Base-by-base conservation (phyloP, 2,329 filamentous ascomycete species). In the Aspergillus ochraceus region DNA sequence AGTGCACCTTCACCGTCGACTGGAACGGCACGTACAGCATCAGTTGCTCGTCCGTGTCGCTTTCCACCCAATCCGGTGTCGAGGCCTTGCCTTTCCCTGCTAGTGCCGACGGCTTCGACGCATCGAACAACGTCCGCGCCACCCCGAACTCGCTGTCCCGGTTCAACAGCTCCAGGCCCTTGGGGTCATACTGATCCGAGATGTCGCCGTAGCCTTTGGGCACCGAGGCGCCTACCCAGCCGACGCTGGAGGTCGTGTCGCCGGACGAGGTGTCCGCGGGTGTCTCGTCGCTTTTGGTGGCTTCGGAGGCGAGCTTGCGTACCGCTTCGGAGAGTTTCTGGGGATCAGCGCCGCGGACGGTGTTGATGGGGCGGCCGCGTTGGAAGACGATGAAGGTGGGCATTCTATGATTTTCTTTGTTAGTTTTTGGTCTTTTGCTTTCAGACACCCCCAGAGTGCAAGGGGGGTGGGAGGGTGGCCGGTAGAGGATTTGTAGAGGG, bases 21-120 rank as follows among this genome's bases (percentile, higher is more conserved):
- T 93, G 89, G 79, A 99, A 97, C 0, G 95, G 94, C 59, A 96
- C 83, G 77, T 89, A 98, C 51, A 99, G 84, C 84, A 98, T 90
- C 63, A 99, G 81, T 81, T 99, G 95, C 79, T 98, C 93, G 73
- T 99, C 95, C 39, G 94, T 96, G 72, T 97, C 94, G 76, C 92
- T 97, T 81, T 97, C 91, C 22, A 98, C 88, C 89, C 91, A 98
- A 77, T 99, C 94, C 72, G 86, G 86, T 36, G 80, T 78, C 57
- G 79, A 83, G 69, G 87, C 77, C 65, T 83, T 83, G 57, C 72
- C 77, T 64, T 76, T 77, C 68, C 26, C 62, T 65, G 57, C 24
- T 24, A 93, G 76, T 1, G 83, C 82, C 56, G 83, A 86, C 6
- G 93, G 93, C 76, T 89, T 87, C 59, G 81, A 78, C 4, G 69